Conservation (phyloP, 805 yeast species). For the Yarrowia sp. region DNA sequence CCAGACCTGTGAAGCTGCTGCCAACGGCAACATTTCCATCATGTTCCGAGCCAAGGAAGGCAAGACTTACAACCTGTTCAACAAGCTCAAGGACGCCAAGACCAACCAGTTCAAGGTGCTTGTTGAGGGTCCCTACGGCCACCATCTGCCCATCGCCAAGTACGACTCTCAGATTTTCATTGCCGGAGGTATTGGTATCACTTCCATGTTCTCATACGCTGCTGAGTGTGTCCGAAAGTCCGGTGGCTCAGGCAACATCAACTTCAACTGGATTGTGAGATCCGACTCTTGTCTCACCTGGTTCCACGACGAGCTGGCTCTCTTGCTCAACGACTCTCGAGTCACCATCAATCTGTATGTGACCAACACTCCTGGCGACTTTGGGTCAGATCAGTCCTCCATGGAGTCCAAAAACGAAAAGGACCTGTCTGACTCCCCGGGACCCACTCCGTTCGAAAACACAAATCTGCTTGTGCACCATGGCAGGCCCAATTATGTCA, state of each 20-base stretch:
- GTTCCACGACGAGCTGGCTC: conserved; percentile 55
- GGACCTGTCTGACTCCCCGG: background rate
- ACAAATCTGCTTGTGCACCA: conserved; percentile 6
- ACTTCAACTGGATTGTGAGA: conserved; percentile 68
- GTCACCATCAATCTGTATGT: conserved; percentile 19
- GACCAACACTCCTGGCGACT: conserved; percentile 12
- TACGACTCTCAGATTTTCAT: conserved; percentile 54
- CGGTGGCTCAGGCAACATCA: conserved; percentile 43
- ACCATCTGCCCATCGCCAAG: conserved; percentile 51
- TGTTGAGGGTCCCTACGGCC: conserved; percentile 72
- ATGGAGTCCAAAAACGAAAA: conserved; percentile 25
- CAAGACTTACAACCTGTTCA: conserved; percentile 12
- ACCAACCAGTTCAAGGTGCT: conserved; percentile 50
- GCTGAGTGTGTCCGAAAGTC: conserved; percentile 40
- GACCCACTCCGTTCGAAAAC: background rate
- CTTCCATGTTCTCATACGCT: conserved; percentile 59
- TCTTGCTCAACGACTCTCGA: background rate
- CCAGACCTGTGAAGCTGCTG: conserved; percentile 37
- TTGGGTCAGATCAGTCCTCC: conserved; percentile 5
- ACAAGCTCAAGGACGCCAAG: conserved; percentile 6
- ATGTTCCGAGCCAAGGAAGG: conserved; percentile 33
- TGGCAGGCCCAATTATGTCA: conserved; percentile 2
- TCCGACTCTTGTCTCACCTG: conserved; percentile 59
- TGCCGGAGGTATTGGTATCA: conserved; percentile 69
- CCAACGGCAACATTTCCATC: conserved; percentile 14